phyloP scores from a whole-genome alignment of 331 rosid species.

The Quercus tomentella region DNA sequence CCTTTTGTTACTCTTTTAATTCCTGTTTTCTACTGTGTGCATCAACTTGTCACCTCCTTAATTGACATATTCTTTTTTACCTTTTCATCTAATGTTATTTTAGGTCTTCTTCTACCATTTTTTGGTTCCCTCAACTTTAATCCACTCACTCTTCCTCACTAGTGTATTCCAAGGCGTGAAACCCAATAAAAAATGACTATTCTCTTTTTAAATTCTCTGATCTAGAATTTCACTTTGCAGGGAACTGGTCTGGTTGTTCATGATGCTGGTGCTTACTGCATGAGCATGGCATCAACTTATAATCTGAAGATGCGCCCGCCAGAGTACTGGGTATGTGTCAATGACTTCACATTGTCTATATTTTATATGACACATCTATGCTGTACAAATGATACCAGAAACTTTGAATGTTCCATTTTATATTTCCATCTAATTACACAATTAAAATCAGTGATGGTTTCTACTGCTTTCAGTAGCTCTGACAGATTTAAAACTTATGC shows the following conservation, averaged over 20 bases:
- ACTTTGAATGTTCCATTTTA: neutral
- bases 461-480: neutral
- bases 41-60: too few relatives aligned
- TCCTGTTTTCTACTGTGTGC: too few relatives aligned
- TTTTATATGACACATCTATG: neutral
- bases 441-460: neutral
- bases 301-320: slow-evolving; percentile 99
- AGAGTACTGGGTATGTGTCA: slow-evolving; percentile 73
- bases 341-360: neutral
- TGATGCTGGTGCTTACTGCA: slow-evolving; percentile 98
- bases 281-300: slow-evolving; percentile 99
- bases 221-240: slow-evolving; percentile 38
- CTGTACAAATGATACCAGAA: neutral
- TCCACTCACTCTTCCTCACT: too few relatives aligned
- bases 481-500: neutral
- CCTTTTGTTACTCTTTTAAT: too few relatives aligned
- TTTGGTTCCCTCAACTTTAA: too few relatives aligned
- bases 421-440: too few relatives aligned
- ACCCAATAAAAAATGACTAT: neutral
- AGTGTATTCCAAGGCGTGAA: too few relatives aligned
- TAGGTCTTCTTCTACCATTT: too few relatives aligned
- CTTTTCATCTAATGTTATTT: too few relatives aligned
- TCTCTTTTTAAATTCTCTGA: slow-evolving; percentile 17
- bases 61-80: too few relatives aligned
- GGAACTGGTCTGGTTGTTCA: slow-evolving; percentile 95